Evolutionary conservation across 495 filamentous ascomycete genomes (phyloP).

Genomic region (Daldinia decipiens): DNA sequence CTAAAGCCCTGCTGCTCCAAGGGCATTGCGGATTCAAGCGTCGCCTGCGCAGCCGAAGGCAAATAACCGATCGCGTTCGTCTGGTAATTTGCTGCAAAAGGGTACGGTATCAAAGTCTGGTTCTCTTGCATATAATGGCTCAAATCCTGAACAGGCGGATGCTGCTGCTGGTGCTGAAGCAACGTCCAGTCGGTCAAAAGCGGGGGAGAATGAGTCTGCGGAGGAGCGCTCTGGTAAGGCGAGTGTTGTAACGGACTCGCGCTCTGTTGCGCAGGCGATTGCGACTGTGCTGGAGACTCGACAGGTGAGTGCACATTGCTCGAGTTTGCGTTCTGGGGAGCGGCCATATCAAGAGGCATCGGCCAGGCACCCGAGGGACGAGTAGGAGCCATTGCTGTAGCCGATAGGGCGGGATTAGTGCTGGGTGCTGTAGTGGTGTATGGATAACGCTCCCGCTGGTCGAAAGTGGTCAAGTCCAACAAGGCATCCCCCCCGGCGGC

Average conservation of each 20-base stretch:
- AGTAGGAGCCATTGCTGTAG: constrained; percentile 58
- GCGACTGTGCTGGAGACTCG: constrained; percentile 58
- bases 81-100: constrained; percentile 61
- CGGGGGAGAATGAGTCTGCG: constrained; percentile 52
- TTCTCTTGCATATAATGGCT: constrained; percentile 63
- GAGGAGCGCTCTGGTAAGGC: constrained; percentile 56
- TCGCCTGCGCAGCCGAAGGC: constrained; percentile 72
- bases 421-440: constrained; percentile 56
- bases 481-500: constrained; percentile 61
- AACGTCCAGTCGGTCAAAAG: constrained; percentile 65
- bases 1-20: constrained; percentile 70
- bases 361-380: constrained; percentile 55
- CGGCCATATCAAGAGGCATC: constrained; percentile 57
- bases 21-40: constrained; percentile 70
- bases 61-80: constrained; percentile 73
- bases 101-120: constrained; percentile 58
- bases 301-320: constrained; percentile 57
- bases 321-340: constrained; percentile 54
- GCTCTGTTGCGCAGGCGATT: constrained; percentile 56
- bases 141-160: constrained; percentile 61
- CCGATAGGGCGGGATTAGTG: constrained; percentile 53
- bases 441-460: constrained; percentile 64
- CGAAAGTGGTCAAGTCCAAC: constrained; percentile 64
- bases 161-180: constrained; percentile 57
- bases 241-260: constrained; percentile 60